Conservation (phyloP, 305 asterid species). For the Solanum hybrid region DNA sequence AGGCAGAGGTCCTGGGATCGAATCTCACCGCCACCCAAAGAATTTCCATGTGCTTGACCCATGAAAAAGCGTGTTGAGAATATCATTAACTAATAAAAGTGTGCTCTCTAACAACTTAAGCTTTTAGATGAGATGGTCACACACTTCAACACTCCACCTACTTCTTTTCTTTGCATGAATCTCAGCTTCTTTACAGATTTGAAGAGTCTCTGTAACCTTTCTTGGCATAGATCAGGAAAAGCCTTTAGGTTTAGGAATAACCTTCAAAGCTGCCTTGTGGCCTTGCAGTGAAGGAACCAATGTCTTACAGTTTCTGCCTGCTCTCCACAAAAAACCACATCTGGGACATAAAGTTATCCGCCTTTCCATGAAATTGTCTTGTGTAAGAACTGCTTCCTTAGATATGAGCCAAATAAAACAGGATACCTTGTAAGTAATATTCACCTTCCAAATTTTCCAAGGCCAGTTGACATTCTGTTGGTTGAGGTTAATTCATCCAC, state of each 20-base stretch:
- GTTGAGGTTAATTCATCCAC: neutral
- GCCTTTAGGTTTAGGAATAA: neutral
- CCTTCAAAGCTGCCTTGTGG: neutral
- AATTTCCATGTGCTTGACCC: neutral
- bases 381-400: neutral
- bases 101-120: neutral
- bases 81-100: neutral
- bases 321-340: neutral
- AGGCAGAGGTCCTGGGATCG: neutral
- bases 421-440: neutral
- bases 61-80: neutral
- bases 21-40: neutral
- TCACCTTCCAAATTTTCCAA: neutral
- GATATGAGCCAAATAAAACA: neutral
- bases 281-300: neutral
- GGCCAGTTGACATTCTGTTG: neutral
- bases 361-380: neutral
- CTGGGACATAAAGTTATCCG: neutral
- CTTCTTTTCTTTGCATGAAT: neutral
- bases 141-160: neutral
- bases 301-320: neutral
- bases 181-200: neutral
- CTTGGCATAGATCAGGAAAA: neutral
- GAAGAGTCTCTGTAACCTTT: neutral
- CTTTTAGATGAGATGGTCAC: neutral